Evolutionary conservation across 192 early-diverging fungal genomes (phyloP), one percentile per base, ranked within the genome.

Genomic region (Gorgonomyces haynaldii): DNA sequence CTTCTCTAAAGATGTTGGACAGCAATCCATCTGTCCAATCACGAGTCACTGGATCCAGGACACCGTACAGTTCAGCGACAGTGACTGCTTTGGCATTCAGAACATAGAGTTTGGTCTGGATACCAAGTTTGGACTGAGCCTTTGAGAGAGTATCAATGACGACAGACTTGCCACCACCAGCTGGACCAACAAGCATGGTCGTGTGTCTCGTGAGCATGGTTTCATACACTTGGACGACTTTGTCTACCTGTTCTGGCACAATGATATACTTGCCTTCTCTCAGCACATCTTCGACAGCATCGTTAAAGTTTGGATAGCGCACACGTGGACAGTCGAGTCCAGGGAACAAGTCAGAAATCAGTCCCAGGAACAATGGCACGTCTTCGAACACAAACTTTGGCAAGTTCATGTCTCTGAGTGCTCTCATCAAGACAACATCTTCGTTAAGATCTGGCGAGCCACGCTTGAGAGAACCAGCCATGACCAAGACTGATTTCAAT

Each of bases 351-450:
- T 78, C 75, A 12, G 64, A 63, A 44, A 78, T 74, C 2, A 78
- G 54, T 21, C 75, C 75, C 27, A 78, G 42, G 52, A 78, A 78
- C 3, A 78, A 52, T 1, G 75, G 75, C 13, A 78, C 75, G 48
- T 78, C 75, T 27, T 78, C 75, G 57, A 78, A 78, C 21, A 78
- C 75, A 36, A 78, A 78, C 50, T 78, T 78, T 32, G 75, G 75
- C 34, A 78, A 47, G 51, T 78, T 78, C 75, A 78, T 78, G 45
- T 78, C 75, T 41, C 75, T 56, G 37, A 78, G 47, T 1, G 75
- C 75, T 30, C 75, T 37, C 75, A 78, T 78, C 12, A 78, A 56
- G 7, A 78, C 75, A 9, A 78, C 71, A 53, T 78, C 75, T 41
- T 78, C 75, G 41, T 67, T 72, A 21, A 78, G 40, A 45, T 78